Base-by-base conservation (phyloP, 768 basidiomycete species). In the Clavulina sp. region DNA sequence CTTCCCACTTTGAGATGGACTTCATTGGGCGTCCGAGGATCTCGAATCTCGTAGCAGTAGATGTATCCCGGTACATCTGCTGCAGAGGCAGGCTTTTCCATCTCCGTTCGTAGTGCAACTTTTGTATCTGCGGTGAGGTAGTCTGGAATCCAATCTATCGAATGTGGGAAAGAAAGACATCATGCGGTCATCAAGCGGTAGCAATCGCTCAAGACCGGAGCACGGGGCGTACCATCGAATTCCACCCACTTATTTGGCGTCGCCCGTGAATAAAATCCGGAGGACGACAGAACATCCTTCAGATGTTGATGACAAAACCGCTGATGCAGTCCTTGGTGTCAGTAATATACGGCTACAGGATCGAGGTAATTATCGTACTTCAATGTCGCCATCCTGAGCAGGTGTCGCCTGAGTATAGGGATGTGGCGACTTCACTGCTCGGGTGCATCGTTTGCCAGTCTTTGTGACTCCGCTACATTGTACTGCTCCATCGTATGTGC, bases 1-100 rank as follows among this genome's bases (percentile, higher is more conserved):
- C 85, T 75, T 16, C 86, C 87, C 24, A 87, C 81, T 69, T 89
- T 87, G 57, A 86, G 69, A 58, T 77, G 74, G 55, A 84, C 66
- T 5, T 69, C 63, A 31, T 68, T 62, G 1, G 63, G 63, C 5
- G 62, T 57, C 23, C 47, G 7, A 23, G 28, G 43, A 28, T 21
- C 16, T 26, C 76, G 71, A 52, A 88, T 81, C 62, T 87, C 81
- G 61, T 80, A 88, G 0, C 77, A 74, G 57, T 89, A 89, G 48
- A 89, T 87, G 58, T 82, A 86, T 0, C 86, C 86, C 3, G 73
- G 67, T 19, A 70, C 72, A 56, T 88, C 84, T 5, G 73, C 70
- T 2, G 59, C 52, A 3, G 67, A 68, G 7, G 70, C 60, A 18
- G 60, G 57, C 38, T 72, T 73, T 56, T 69, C 69, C 76, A 79